Base-by-base conservation (phyloP, 257 asterid genomes). In the Nicotiana attenuata region DNA sequence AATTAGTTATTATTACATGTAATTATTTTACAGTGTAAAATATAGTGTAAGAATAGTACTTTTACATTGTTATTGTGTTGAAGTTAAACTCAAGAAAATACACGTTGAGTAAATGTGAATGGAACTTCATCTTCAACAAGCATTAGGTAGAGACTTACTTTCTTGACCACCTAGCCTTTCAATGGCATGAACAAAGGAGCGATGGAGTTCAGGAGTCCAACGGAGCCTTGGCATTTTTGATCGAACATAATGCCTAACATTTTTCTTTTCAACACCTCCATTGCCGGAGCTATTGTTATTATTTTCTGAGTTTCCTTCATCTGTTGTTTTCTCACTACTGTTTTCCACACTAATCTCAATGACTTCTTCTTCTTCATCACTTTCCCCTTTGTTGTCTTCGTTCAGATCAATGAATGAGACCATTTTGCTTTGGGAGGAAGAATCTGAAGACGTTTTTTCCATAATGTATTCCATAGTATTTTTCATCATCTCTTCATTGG, bases 181-280 rank as follows among this genome's bases (percentile, higher is more conserved):
- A 83, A 96, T 91, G 28, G 99, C 98, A 89, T 90, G 92, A 26
- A 96, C 93, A 81, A 96, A 96, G 38, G 98, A 90, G 86, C 87
- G 90, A 84, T 94, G 99, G 5, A 94, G 98, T 3, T 94, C 96
- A 1, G 97, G 93, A 60, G 99, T 96, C 99, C 99, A 96, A 52
- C 97, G 87, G 16, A 96, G 96, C 91, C 99, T 87, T 0, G 99
- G 99, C 89, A 89, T 82, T 85, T 92, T 94, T 17, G 99, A 94
- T 66, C 99, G 86, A 50, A 93, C 87, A 28, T 96, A 96, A 13
- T 84, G 94, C 3, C 99, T 88, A 64, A 93, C 93, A 0, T 82
- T 76, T 50, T 79, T 84, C 89, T 80, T 85, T 61, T 88, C 89
- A 83, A 82, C 88, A 75, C 82, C 86, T 56, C 86, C 87, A 33